A percentile compares a stretch with the other conserved stretches of the same genome.
These are phyloP conservation scores for Suaeda aralocaspica DNA, from an alignment of 148 eudicot genomes.

Conservation along the genomic window DNA sequence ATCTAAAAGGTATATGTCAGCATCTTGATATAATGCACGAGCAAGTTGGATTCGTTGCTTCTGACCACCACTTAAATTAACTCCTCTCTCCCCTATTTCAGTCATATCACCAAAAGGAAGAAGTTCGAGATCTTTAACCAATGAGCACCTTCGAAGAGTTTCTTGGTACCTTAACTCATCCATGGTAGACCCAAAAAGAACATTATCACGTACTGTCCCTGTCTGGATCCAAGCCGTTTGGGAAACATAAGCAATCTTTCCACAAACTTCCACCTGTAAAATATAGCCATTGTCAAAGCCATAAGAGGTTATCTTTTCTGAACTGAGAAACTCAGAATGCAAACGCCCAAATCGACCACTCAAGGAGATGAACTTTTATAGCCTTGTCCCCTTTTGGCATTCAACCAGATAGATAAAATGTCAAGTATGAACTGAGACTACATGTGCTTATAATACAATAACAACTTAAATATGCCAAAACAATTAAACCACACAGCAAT, in stretches of 20 bases:
- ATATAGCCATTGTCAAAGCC: too few relatives aligned
- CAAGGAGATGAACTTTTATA: too few relatives aligned
- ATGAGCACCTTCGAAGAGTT: conserved; percentile 64
- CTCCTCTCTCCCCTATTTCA: conserved; percentile 96
- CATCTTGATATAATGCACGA: conserved; percentile 85
- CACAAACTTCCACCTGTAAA: conserved; percentile 69
- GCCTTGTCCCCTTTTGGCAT: too few relatives aligned
- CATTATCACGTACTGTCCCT: conserved; percentile 79
- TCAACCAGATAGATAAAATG: too few relatives aligned
- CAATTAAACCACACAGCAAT: not conserved
- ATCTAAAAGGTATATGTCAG: conserved; percentile 85
- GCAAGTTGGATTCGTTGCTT: conserved; percentile 96
- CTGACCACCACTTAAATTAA: conserved; percentile 93
- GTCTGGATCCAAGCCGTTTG: conserved; percentile 98
- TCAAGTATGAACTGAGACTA: too few relatives aligned
- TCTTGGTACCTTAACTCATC: conserved; percentile 67
- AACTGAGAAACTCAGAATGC: too few relatives aligned
- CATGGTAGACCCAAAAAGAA: conserved; percentile 69
- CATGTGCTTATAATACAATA: too few relatives aligned
- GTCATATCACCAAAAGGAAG: conserved; percentile 86
- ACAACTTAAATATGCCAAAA: too few relatives aligned
- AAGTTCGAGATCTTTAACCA: conserved; percentile 78
- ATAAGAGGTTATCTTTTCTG: too few relatives aligned
- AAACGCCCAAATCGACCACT: too few relatives aligned
- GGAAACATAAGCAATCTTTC: conserved; percentile 79